Evolutionary conservation across 2,329 filamentous ascomycete genomes (phyloP).

Genomic region (Colletotrichum cuscutae): DNA sequence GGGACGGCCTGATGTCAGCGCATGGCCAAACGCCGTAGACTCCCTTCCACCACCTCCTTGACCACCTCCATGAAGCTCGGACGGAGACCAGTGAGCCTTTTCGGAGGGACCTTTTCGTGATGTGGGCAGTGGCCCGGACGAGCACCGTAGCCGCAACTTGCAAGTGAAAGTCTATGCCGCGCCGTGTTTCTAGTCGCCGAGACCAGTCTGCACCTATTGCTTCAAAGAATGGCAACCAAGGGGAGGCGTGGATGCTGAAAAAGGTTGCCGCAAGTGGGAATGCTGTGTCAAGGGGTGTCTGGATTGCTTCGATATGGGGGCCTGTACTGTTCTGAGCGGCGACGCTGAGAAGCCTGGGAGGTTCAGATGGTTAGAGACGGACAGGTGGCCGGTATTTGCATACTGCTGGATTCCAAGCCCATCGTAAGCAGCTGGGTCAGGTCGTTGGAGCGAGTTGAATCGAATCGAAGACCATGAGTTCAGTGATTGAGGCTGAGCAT

Average conservation of each 20-base stretch:
- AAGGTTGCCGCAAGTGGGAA: background rate
- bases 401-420: conserved; percentile 8
- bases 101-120: conserved; percentile 17
- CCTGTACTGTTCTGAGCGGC: background rate
- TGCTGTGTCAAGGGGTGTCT: background rate
- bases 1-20: conserved; percentile 10
- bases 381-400: background rate
- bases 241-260: background rate
- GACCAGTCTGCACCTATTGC: background rate
- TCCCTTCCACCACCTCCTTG: background rate
- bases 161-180: background rate
- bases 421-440: conserved; percentile 7
- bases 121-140: conserved; percentile 15
- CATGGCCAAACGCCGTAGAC: conserved; percentile 9
- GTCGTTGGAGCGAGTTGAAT: background rate
- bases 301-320: background rate
- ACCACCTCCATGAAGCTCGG: background rate
- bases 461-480: conserved; percentile 8
- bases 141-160: background rate
- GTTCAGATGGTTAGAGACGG: background rate
- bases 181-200: background rate
- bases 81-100: background rate
- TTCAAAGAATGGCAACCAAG: background rate
- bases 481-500: conserved; percentile 23
- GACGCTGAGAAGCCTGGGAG: background rate